phyloP scores from a whole-genome alignment of 192 early-diverging fungal genomes.

The Coemansia sp. region DNA sequence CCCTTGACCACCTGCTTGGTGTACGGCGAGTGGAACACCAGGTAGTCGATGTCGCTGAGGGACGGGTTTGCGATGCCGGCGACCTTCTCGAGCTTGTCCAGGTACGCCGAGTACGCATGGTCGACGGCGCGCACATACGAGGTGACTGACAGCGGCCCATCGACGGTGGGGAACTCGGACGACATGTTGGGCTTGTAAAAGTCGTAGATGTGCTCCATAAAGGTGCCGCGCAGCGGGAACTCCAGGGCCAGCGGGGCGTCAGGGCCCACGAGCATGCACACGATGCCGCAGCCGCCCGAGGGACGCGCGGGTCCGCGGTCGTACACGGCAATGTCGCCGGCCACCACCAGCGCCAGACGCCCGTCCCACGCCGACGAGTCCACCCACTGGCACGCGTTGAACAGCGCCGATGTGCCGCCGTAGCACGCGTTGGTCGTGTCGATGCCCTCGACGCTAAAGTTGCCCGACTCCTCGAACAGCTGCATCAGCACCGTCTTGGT shows the following conservation, averaged over 20 bases:
- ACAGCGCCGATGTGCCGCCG: conserved; percentile 93
- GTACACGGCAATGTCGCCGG: conserved; percentile 97
- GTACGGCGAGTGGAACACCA: conserved; percentile 96
- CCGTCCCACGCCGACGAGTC: conserved; percentile 94
- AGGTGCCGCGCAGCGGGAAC: conserved; percentile 76
- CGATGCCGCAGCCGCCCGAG: conserved; percentile 88
- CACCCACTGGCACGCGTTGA: conserved; percentile 97
- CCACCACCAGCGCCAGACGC: conserved; percentile 80
- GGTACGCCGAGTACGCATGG: conserved; percentile 78
- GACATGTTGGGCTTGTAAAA: conserved; percentile 99
- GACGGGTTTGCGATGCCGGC: conserved; percentile 38
- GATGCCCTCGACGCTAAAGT: conserved; percentile 92
- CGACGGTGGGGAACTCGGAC: conserved; percentile 96
- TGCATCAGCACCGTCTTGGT: conserved; percentile 97
- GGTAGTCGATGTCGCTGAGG: conserved; percentile 64
- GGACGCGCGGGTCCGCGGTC: conserved; percentile 86
- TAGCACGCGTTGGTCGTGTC: conserved; percentile 99
- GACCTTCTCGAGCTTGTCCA: conserved; percentile 62
- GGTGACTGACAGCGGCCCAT: conserved; percentile 88
- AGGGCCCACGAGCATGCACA: conserved; percentile 87
- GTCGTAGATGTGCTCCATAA: conserved; percentile 97
- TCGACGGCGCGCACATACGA: conserved; percentile 93
- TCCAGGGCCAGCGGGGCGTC: conserved; percentile 94
- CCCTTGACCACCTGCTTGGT: conserved; percentile 96
- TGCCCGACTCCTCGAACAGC: conserved; percentile 84